phyloP scores from a whole-genome alignment of 1,284 basidiomycete genomes.

The Boletus coffeatus region DNA sequence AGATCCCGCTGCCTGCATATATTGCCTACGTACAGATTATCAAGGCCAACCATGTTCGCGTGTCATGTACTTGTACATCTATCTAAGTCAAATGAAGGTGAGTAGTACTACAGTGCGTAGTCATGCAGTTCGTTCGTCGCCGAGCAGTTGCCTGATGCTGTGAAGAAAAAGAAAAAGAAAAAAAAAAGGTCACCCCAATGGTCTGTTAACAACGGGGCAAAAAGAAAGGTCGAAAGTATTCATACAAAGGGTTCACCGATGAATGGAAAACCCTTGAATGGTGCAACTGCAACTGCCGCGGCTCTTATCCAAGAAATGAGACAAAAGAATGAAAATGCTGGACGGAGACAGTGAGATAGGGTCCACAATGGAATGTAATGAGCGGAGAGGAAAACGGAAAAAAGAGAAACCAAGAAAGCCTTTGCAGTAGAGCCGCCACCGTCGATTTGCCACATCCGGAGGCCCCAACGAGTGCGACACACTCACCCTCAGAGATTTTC shows the following conservation, averaged over 20 bases:
- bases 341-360: background rate
- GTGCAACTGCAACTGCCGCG: background rate
- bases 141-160: background rate
- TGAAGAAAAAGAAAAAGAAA: background rate
- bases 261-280: background rate
- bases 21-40: too few species aligned
- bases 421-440: too few species aligned
- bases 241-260: slow-evolving; percentile 6
- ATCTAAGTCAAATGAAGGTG: slow-evolving; percentile 21
- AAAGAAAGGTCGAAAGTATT: slow-evolving; percentile 10
- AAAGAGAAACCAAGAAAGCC: background rate
- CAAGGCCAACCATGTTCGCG: too few species aligned
- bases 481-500: too few species aligned
- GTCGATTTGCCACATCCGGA: too few species aligned
- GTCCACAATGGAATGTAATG: background rate
- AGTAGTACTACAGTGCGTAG: slow-evolving; percentile 27
- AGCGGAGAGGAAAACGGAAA: background rate
- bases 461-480: too few species aligned
- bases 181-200: background rate
- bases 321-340: background rate
- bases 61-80: slow-evolving; percentile 6
- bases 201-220: too few species aligned
- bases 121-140: slow-evolving; percentile 8
- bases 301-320: background rate
- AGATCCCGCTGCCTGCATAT: too few species aligned